Percentiles rank a stretch among this genome's conserved stretches.
Conservation (phyloP, 768 basidiomycete genomes). For the Phylloporus scabripes region DNA sequence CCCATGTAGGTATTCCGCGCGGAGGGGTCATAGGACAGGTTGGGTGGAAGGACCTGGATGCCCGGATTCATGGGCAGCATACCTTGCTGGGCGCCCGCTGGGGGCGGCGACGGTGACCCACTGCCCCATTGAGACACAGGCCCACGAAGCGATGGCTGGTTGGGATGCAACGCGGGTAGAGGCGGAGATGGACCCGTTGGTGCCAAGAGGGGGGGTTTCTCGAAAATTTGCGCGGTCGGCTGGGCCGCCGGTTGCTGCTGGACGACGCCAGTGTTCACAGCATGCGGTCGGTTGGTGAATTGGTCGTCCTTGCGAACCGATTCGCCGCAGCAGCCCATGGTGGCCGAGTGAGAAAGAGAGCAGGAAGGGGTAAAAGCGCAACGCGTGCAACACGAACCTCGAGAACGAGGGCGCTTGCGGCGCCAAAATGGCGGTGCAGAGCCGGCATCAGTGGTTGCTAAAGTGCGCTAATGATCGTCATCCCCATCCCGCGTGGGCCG, state of each 20-base stretch:
- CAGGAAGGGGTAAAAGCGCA: not conserved
- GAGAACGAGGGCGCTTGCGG: slow-evolving; percentile 10
- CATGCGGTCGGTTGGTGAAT: slow-evolving; percentile 30
- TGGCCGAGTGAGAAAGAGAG: slow-evolving; percentile 1
- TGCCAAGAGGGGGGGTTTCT: slow-evolving; percentile 41
- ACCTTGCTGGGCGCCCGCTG: not conserved
- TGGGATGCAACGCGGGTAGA: slow-evolving; percentile 32
- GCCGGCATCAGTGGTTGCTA: not conserved
- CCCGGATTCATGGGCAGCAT: not conserved
- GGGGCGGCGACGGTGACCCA: slow-evolving; percentile 34
- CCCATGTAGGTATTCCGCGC: not conserved
- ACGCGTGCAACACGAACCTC: not conserved
- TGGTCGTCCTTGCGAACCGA: slow-evolving; percentile 29
- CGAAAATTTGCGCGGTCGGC: slow-evolving; percentile 30
- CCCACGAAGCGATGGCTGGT: slow-evolving; percentile 21
- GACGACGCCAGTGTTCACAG: slow-evolving; percentile 33
- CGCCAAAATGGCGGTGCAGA: slow-evolving; percentile 11
- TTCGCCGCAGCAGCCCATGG: slow-evolving; percentile 70
- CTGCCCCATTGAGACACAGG: slow-evolving; percentile 21
- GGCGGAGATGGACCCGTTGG: slow-evolving; percentile 41
- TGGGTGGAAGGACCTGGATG: not conserved
- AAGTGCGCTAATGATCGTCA: not conserved
- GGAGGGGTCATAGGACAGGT: not conserved
- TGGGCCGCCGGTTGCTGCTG: slow-evolving; percentile 49
- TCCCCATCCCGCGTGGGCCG: too few species aligned